Conservation (phyloP, 2,329 filamentous ascomycete species). For the Trichoderma polysporum region DNA sequence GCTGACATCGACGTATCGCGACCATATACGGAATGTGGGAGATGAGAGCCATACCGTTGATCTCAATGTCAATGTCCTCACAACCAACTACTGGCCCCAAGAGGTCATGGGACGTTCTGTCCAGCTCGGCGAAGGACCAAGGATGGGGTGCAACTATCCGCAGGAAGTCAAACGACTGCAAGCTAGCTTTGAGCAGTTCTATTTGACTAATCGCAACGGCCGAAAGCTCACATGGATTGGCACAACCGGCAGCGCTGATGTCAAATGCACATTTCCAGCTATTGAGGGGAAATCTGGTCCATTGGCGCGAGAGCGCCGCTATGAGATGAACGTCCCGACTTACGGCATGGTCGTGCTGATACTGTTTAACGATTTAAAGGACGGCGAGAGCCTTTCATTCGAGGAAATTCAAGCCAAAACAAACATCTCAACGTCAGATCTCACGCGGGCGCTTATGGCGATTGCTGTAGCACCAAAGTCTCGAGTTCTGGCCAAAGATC, state of each 20-base stretch:
- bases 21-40: constrained; percentile 57
- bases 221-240: constrained; percentile 82
- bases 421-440: constrained; percentile 71
- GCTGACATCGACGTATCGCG: constrained; percentile 73
- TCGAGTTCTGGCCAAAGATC: constrained; percentile 75
- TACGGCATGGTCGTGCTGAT: constrained; percentile 88
- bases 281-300: constrained; percentile 66
- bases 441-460: constrained; percentile 76
- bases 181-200: constrained; percentile 84
- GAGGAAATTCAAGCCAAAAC: constrained; percentile 83
- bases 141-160: constrained; percentile 66
- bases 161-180: constrained; percentile 71
- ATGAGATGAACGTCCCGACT: constrained; percentile 90
- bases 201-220: constrained; percentile 82
- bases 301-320: constrained; percentile 65
- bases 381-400: constrained; percentile 52
- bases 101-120: constrained; percentile 72
- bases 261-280: constrained; percentile 75
- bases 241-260: constrained; percentile 74
- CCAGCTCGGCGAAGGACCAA: constrained; percentile 48
- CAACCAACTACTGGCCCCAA: constrained; percentile 91
- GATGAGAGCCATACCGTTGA: constrained; percentile 61
- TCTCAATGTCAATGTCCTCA: constrained; percentile 80
- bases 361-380: constrained; percentile 77
- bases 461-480: constrained; percentile 82